These are phyloP conservation scores for Torulaspora microellipsoides DNA, from an alignment of 805 yeast species.

Conservation along the genomic window DNA sequence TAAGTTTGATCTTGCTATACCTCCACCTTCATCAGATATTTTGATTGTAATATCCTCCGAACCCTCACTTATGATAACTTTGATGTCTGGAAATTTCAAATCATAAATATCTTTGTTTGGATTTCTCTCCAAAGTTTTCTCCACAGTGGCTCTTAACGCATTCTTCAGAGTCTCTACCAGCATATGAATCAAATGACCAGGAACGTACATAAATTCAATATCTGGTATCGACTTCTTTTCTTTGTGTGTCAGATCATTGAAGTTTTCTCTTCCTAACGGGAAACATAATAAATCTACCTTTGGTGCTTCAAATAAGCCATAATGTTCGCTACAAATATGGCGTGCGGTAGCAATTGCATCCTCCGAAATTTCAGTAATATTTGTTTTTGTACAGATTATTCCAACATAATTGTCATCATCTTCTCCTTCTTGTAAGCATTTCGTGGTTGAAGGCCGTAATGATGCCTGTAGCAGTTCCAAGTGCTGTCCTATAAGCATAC, in stretches of 20 bases:
- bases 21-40: slow-evolving; percentile 92
- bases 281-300: slow-evolving; percentile 67
- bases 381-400: slow-evolving; percentile 79
- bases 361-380: slow-evolving; percentile 74
- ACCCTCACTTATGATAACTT: slow-evolving; percentile 83
- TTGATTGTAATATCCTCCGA: slow-evolving; percentile 87
- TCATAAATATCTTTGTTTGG: slow-evolving; percentile 46
- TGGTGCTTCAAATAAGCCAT: slow-evolving; percentile 83
- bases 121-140: slow-evolving; percentile 52
- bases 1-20: slow-evolving; percentile 77
- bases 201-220: slow-evolving; percentile 83
- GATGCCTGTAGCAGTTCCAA: slow-evolving; percentile 49
- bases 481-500: slow-evolving; percentile 94
- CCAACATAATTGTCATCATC: slow-evolving; percentile 76
- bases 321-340: slow-evolving; percentile 87
- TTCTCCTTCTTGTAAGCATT: slow-evolving; percentile 44
- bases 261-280: neutral
- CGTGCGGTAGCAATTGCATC: slow-evolving; percentile 89
- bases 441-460: slow-evolving; percentile 1
- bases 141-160: slow-evolving; percentile 85
- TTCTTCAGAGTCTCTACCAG: slow-evolving; percentile 83
- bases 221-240: slow-evolving; percentile 31
- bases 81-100: slow-evolving; percentile 74
- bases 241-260: no score
- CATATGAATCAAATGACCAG: slow-evolving; percentile 90